These are phyloP conservation scores for Fragilaria crotonensis DNA, from an alignment of 108 stramenopile genomes.

Conservation along the genomic window DNA sequence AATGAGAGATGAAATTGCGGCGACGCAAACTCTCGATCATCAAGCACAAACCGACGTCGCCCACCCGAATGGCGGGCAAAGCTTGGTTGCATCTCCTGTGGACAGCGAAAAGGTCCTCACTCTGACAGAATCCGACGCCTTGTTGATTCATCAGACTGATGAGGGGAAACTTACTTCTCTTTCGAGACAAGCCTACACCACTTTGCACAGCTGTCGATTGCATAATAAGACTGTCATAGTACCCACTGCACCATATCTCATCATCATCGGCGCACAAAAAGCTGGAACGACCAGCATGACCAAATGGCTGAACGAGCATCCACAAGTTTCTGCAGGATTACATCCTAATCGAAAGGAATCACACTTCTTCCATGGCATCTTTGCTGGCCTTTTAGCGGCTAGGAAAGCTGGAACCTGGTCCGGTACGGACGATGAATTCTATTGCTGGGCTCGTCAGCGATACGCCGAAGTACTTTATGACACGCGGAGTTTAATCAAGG, in stretches of 20 bases:
- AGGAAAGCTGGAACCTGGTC: neutral
- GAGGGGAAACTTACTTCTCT: no score
- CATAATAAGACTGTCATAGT: no score
- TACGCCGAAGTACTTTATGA: neutral
- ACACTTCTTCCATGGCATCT: neutral
- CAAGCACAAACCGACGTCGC: no score
- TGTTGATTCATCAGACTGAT: no score
- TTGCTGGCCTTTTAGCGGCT: neutral
- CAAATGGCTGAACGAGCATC: conserved; percentile 74
- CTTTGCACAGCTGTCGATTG: no score
- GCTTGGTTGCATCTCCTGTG: no score
- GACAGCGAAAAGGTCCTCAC: no score
- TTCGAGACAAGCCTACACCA: no score
- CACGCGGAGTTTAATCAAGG: neutral
- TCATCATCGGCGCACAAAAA: conserved; percentile 74
- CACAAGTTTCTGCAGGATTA: conserved; percentile 27
- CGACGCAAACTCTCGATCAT: no score
- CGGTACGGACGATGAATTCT: neutral
- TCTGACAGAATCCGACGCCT: no score
- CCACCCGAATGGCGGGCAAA: no score
- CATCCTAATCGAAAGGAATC: neutral
- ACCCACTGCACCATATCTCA: conserved; percentile 47
- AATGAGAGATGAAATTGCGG: no score
- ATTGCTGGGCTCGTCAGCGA: neutral
- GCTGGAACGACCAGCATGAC: conserved; percentile 76